These are phyloP conservation scores for Camelina sativa DNA, from an alignment of 345 rosid species.

Conservation along the genomic window DNA sequence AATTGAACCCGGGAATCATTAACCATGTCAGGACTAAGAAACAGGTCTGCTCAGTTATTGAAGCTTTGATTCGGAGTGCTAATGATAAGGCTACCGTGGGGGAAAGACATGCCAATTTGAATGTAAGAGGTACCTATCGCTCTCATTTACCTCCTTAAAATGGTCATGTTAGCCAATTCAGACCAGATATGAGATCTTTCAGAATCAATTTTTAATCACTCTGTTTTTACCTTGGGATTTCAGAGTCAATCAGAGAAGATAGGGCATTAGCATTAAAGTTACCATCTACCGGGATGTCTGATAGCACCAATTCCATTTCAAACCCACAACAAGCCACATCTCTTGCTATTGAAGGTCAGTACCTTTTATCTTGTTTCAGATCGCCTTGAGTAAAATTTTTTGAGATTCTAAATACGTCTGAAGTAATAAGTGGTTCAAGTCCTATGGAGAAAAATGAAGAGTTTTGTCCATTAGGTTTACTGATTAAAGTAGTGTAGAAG, in stretches of 20 bases:
- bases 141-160: constrained; percentile 42
- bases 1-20: constrained; percentile 89
- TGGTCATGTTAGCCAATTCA: constrained; percentile 41
- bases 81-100: constrained; percentile 37
- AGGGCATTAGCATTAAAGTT: constrained; percentile 55
- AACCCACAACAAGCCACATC: constrained; percentile 56
- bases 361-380: constrained; percentile 30
- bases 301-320: constrained; percentile 50
- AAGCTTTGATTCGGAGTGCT: constrained; percentile 72
- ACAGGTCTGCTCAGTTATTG: constrained; percentile 92
- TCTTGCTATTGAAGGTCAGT: constrained; percentile 76
- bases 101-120: constrained; percentile 40
- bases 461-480: not conserved
- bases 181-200: constrained; percentile 30
- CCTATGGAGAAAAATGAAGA: not conserved
- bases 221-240: constrained; percentile 47
- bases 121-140: constrained; percentile 47
- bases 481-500: constrained; percentile 16
- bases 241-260: constrained; percentile 50
- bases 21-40: constrained; percentile 84
- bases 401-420: not conserved
- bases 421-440: constrained; percentile 10
- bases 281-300: constrained; percentile 56
- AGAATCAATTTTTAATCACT: constrained; percentile 36
- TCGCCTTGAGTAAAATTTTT: not conserved